phyloP scores from a whole-genome alignment of 352 stramenopile species.

The Pythium sukuiense region DNA sequence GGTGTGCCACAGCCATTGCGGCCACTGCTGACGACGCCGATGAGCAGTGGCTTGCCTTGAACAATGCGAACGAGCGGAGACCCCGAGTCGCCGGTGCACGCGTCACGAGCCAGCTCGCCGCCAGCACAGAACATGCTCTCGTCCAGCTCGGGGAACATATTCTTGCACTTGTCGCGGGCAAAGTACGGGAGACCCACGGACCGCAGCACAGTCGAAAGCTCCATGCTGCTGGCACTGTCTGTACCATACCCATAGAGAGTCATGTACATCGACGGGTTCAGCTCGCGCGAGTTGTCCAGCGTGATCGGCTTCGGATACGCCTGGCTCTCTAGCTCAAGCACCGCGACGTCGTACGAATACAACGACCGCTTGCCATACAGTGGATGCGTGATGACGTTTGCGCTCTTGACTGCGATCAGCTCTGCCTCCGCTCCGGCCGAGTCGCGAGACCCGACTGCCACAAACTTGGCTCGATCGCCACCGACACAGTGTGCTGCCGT shows the following conservation, averaged over 20 bases:
- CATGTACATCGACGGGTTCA: slow-evolving; percentile 29
- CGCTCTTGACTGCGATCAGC: slow-evolving; percentile 31
- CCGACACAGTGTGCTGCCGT: slow-evolving; percentile 45
- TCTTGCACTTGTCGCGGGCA: slow-evolving; percentile 25
- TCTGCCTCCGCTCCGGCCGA: slow-evolving; percentile 35
- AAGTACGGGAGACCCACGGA: slow-evolving; percentile 37
- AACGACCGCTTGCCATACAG: slow-evolving; percentile 30
- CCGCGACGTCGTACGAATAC: slow-evolving; percentile 42
- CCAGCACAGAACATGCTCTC: slow-evolving; percentile 46
- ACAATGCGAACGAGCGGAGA: slow-evolving; percentile 32
- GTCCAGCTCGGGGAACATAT: slow-evolving; percentile 36
- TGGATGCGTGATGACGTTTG: slow-evolving; percentile 36
- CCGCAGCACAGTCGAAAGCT: slow-evolving; percentile 30
- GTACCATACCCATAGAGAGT: slow-evolving; percentile 39
- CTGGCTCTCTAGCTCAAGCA: slow-evolving; percentile 38
- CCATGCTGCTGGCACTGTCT: slow-evolving; percentile 25
- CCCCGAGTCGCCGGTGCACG: slow-evolving; percentile 45
- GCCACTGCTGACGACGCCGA: slow-evolving; percentile 45
- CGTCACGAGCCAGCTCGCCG: slow-evolving; percentile 34
- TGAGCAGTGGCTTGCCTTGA: slow-evolving; percentile 27
- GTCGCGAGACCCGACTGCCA: slow-evolving; percentile 33
- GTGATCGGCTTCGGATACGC: slow-evolving; percentile 33
- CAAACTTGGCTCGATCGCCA: slow-evolving; percentile 30
- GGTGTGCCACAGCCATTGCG: slow-evolving; percentile 38
- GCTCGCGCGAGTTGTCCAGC: slow-evolving; percentile 31